Evolutionary conservation across 2,329 filamentous ascomycete species (phyloP).

Genomic region (Domatiomyces globalis): DNA sequence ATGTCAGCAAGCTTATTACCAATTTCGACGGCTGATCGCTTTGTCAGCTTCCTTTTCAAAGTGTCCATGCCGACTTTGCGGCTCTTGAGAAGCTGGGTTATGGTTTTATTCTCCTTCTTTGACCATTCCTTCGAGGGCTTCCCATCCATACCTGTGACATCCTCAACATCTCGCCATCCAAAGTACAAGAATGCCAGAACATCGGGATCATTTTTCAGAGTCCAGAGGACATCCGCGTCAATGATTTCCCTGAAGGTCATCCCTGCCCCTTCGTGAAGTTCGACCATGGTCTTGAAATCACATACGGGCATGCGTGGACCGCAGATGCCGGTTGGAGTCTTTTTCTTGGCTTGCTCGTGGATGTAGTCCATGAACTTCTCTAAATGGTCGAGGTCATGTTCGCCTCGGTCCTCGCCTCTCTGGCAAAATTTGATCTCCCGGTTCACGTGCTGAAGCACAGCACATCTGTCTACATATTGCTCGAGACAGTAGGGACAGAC

Average conservation of each 20-base stretch:
- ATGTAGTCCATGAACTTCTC: conserved; percentile 10
- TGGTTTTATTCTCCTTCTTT: conserved; percentile 5
- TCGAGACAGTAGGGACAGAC: conserved; percentile 13
- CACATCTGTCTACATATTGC: conserved; percentile 5
- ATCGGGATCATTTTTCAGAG: conserved; percentile 5
- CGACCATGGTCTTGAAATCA: conserved; percentile 14
- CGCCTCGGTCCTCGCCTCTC: no score
- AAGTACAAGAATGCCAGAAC: conserved; percentile 5
- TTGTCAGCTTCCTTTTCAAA: conserved; percentile 3
- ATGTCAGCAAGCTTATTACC: conserved; percentile 15
- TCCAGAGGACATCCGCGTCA: conserved; percentile 6
- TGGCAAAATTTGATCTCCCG: no score
- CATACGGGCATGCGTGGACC: conserved; percentile 6
- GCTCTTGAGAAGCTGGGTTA: conserved; percentile 7
- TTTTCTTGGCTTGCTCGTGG: conserved; percentile 5
- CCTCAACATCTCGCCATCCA: no score
- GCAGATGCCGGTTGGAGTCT: background rate
- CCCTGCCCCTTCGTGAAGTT: conserved; percentile 15
- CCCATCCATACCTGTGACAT: no score
- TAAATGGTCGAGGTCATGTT: no score
- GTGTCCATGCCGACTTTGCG: conserved; percentile 5
- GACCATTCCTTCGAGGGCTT: conserved; percentile 6
- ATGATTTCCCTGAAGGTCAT: conserved; percentile 16
- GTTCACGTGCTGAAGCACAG: conserved; percentile 8
- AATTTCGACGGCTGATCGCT: conserved; percentile 8